phyloP scores from a whole-genome alignment of 805 yeast species.

The Candida maesae region DNA sequence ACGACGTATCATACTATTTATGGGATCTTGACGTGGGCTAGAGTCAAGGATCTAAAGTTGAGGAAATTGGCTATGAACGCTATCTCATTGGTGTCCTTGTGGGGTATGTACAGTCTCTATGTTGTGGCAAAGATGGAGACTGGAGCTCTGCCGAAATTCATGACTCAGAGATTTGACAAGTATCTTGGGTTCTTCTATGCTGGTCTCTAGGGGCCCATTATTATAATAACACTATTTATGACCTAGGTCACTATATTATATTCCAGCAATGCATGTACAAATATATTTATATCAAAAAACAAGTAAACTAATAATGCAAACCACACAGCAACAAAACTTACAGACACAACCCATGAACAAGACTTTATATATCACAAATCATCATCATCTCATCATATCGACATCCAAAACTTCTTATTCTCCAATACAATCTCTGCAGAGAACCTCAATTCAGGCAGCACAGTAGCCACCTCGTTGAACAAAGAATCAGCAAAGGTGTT shows the following conservation, averaged over 20 bases:
- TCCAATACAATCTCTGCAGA: slow-evolving; percentile 18
- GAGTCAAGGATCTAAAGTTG: slow-evolving; percentile 35
- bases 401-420: slow-evolving; percentile 13
- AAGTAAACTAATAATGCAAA: no score
- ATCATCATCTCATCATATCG: neutral
- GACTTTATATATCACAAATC: no score
- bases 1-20: slow-evolving; percentile 50
- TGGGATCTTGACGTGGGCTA: slow-evolving; percentile 48
- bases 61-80: slow-evolving; percentile 42
- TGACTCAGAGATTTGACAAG: slow-evolving; percentile 17
- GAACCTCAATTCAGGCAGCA: slow-evolving; percentile 59
- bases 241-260: no score
- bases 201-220: no score
- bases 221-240: no score
- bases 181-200: slow-evolving; percentile 16
- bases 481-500: slow-evolving; percentile 75
- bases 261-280: no score
- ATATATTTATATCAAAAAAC: no score
- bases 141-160: slow-evolving; percentile 13
- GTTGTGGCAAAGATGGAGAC: slow-evolving; percentile 8
- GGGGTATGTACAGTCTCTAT: slow-evolving; percentile 37
- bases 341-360: no score
- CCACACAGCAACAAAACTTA: no score
- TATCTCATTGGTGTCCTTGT: slow-evolving; percentile 34
- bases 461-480: slow-evolving; percentile 58